These are phyloP conservation scores for Pisolithus thermaeus DNA, from an alignment of 1,284 basidiomycete species.

Conservation along the genomic window DNA sequence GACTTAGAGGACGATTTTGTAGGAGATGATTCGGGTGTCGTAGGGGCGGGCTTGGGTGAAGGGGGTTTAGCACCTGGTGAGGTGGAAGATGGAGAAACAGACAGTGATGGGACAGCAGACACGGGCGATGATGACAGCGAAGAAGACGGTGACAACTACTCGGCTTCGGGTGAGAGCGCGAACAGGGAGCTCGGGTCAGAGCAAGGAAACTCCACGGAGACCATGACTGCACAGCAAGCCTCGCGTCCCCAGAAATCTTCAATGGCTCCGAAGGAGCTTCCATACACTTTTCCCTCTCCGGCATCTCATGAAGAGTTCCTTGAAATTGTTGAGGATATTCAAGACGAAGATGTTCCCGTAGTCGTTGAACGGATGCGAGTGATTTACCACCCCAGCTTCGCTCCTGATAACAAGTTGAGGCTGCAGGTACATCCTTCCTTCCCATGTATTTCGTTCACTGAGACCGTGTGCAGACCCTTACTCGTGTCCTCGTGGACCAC, in stretches of 20 bases:
- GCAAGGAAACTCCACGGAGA: conserved; percentile 40
- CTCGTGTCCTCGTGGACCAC: conserved; percentile 88
- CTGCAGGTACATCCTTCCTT: conserved; percentile 57
- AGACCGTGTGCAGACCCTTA: conserved; percentile 48
- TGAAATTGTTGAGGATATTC: conserved; percentile 67
- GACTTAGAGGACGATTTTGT: conserved; percentile 91
- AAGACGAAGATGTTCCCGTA: conserved; percentile 68
- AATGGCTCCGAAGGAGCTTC: conserved; percentile 55
- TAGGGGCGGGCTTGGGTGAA: conserved; percentile 48
- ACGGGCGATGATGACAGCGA: conserved; percentile 31
- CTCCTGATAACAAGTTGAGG: conserved; percentile 88
- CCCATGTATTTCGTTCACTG: conserved; percentile 5
- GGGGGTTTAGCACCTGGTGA: conserved; percentile 24
- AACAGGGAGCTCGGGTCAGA: conserved; percentile 29
- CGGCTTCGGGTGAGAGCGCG: conserved; percentile 31
- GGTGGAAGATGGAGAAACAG: conserved; percentile 46
- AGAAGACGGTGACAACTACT: conserved; percentile 31
- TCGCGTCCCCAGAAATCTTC: conserved; percentile 28
- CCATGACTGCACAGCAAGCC: conserved; percentile 26
- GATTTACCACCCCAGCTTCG: conserved; percentile 87
- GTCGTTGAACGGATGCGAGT: conserved; percentile 91
- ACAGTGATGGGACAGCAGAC: conserved; percentile 38
- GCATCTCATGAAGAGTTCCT: conserved; percentile 84
- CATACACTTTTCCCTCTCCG: conserved; percentile 92
- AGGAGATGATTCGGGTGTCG: conserved; percentile 44